These are phyloP conservation scores for Selenicereus undatus DNA, from an alignment of 148 eudicot species.

Conservation along the genomic window DNA sequence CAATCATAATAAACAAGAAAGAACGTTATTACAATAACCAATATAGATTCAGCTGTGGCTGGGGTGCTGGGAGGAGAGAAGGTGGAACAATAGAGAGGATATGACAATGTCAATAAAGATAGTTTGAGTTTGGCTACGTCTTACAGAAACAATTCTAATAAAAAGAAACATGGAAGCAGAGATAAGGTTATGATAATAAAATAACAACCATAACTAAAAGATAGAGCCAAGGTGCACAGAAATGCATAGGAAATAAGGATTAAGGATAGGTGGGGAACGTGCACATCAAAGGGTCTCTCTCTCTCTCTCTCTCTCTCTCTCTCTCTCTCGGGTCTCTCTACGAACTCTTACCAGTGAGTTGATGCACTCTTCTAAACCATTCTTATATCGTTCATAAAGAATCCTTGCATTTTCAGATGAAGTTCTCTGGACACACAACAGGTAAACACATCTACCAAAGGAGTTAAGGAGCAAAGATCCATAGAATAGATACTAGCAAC, in stretches of 20 bases:
- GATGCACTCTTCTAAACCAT: constrained; percentile 32
- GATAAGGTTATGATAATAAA: neutral
- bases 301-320: too few relatives aligned
- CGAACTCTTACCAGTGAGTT: constrained; percentile 27
- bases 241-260: neutral
- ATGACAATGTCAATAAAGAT: neutral
- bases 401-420: constrained; percentile 25
- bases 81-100: neutral
- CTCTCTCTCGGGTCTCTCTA: neutral
- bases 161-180: neutral
- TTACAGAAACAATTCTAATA: neutral
- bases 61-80: too few relatives aligned
- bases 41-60: too few relatives aligned
- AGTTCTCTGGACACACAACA: constrained; percentile 35
- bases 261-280: neutral
- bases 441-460: constrained; percentile 30
- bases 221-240: neutral
- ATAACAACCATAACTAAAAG: neutral
- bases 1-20: too few relatives aligned
- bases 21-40: too few relatives aligned
- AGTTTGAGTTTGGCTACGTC: neutral
- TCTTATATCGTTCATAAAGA: constrained; percentile 25
- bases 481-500: neutral
- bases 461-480: constrained; percentile 13
- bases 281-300: neutral